These are phyloP conservation scores for Leccinum fallax DNA, from an alignment of 1,284 basidiomycete genomes.

Conservation along the genomic window DNA sequence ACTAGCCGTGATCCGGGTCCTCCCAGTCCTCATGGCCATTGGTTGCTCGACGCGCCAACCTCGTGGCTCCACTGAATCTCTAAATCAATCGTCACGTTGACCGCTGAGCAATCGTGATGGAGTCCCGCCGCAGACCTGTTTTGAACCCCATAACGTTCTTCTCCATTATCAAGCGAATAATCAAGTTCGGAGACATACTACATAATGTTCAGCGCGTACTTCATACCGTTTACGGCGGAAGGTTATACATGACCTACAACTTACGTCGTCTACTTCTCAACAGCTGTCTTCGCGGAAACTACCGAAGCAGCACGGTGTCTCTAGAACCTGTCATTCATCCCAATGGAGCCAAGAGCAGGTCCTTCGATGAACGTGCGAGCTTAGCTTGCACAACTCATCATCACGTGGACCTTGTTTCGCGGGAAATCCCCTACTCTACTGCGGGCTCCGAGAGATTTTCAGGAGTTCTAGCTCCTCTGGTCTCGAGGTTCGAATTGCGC, in stretches of 20 bases:
- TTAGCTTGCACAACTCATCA: not conserved
- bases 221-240: conserved; percentile 9
- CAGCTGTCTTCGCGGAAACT: conserved; percentile 3
- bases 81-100: conserved; percentile 3
- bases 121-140: conserved; percentile 14
- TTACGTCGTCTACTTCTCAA: not conserved
- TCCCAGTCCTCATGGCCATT: conserved; percentile 3
- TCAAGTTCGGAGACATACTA: conserved; percentile 12
- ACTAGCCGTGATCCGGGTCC: conserved; percentile 6
- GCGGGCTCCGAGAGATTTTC: not conserved
- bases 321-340: conserved; percentile 1
- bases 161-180: conserved; percentile 23
- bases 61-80: conserved; percentile 6
- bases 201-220: conserved; percentile 12
- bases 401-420: conserved; percentile 19
- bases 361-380: conserved; percentile 7
- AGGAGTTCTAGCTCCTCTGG: not conserved
- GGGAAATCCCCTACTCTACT: conserved; percentile 15
- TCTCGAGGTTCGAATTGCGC: not conserved
- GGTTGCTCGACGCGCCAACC: conserved; percentile 3
- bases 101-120: not conserved
- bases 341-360: not conserved
- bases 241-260: not conserved
- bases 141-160: conserved; percentile 33
- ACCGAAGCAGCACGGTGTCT: conserved; percentile 3